A percentile compares a stretch with the other conserved stretches of the same genome.
These are phyloP conservation scores for Herpetospermum pedunculosum DNA, from an alignment of 306 rosid species.

Conservation along the genomic window DNA sequence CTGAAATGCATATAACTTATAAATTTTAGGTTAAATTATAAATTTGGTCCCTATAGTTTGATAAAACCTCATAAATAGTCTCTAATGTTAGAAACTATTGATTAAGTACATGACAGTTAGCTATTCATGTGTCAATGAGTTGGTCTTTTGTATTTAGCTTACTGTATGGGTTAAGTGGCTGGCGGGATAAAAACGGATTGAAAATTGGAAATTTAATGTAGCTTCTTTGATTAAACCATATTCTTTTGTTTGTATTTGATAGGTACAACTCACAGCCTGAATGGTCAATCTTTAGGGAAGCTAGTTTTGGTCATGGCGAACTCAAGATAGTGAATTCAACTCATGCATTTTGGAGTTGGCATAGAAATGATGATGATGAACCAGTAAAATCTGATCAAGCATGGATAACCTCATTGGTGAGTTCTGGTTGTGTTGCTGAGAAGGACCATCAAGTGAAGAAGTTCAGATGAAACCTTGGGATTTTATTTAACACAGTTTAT, in stretches of 20 bases:
- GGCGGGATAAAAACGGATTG: no score
- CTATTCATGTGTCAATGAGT: no score
- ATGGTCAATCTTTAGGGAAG: constrained; percentile 86
- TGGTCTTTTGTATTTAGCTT: no score
- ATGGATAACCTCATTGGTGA: constrained; percentile 67
- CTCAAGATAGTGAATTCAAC: constrained; percentile 58
- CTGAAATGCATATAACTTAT: background rate
- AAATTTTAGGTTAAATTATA: no score
- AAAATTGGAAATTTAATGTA: no score
- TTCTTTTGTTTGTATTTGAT: constrained; percentile 11
- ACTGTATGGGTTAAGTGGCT: no score
- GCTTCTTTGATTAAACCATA: no score
- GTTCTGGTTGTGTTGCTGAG: constrained; percentile 51
- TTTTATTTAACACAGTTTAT: background rate
- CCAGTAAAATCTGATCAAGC: constrained; percentile 72
- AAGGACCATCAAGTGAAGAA: constrained; percentile 33
- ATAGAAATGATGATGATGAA: constrained; percentile 84
- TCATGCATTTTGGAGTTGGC: constrained; percentile 93
- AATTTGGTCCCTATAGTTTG: no score
- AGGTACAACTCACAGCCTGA: constrained; percentile 73
- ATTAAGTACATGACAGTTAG: no score
- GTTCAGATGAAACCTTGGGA: constrained; percentile 31
- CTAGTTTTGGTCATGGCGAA: constrained; percentile 91
- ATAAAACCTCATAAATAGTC: no score
- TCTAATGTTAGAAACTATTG: no score